A percentile compares a stretch with the other conserved stretches of the same genome.
These are phyloP conservation scores for Plasmodium blacklocki DNA, from an alignment of 169 alveolate species.

Conservation along the genomic window DNA sequence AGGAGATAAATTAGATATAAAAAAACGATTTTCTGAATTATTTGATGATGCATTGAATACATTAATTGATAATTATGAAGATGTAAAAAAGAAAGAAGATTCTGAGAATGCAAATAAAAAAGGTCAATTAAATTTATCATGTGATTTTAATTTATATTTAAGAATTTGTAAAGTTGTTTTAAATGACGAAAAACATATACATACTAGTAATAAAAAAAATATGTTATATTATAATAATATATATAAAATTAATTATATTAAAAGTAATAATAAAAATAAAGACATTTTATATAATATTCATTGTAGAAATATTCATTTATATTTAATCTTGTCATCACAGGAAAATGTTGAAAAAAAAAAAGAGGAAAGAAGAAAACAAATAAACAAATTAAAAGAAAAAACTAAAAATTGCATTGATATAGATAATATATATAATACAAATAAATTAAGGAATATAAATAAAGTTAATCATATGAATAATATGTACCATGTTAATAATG, in stretches of 20 bases:
- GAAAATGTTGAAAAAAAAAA: neutral
- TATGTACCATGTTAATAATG: too few species aligned
- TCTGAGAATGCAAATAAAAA: constrained; percentile 2
- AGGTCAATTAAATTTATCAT: constrained; percentile 46
- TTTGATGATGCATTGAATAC: constrained; percentile 44
- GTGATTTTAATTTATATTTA: constrained; percentile 66
- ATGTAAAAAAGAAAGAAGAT: constrained; percentile 14
- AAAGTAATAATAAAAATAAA: constrained; percentile 16
- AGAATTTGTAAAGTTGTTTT: constrained; percentile 40
- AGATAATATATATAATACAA: neutral
- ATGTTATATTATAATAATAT: constrained; percentile 47
- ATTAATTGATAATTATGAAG: constrained; percentile 42
- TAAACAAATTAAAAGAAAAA: neutral
- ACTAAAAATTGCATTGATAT: neutral
- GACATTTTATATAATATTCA: constrained; percentile 41
- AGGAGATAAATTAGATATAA: constrained; percentile 17
- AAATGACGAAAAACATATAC: constrained; percentile 24
- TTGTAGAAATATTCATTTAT: constrained; percentile 1
- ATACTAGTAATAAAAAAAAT: constrained; percentile 9
- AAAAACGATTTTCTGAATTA: constrained; percentile 15
- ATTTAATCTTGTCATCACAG: neutral
- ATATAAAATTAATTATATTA: constrained; percentile 37
- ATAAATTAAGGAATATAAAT: neutral
- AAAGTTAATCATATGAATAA: neutral
- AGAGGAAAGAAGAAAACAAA: neutral